Evolutionary conservation across 1,284 basidiomycete species (phyloP), one percentile per base, ranked within the genome.

Genomic region (Pholiota adiposa): DNA sequence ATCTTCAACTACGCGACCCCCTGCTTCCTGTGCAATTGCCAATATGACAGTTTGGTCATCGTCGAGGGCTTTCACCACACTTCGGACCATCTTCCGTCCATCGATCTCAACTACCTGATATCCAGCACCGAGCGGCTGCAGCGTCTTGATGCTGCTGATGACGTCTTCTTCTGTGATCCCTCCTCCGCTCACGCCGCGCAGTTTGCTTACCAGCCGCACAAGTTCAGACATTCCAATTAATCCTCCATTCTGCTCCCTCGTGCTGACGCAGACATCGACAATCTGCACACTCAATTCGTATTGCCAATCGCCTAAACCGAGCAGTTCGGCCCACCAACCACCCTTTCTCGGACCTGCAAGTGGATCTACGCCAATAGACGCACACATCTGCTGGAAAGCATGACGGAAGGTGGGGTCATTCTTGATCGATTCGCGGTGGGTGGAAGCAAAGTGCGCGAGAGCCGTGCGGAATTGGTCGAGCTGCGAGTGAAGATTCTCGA

Each of bases 211-310:
- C 52, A 95, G 81, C 31, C 87, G 75, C 18, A 97, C 81, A 43
- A 99, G 80, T 72, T 98, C 96, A 11, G 83, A 80, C 82, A 98
- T 87, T 66, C 92, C 90, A 56, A 99, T 95, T 54, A 98, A 77
- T 0, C 97, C 97, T 0, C 97, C 97, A 66, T 98, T 98, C 44
- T 88, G 78, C 59, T 91, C 88, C 44, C 96, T 80, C 8, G 94
- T 97, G 70, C 87, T 90, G 31, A 98, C 89, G 69, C 97, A 98
- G 16, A 99, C 87, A 72, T 99, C 97, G 51, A 99, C 95, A 63
- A 99, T 92, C 79, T 99, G 97, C 25, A 98, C 94, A 2, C 94
- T 94, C 1, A 99, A 85, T 69, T 97, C 96, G 72, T 94, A 94
- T 69, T 96, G 92, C 94, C 94, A 99, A 72, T 99, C 97, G 6